A percentile compares a stretch with the other conserved stretches of the same genome.
phyloP scores from a whole-genome alignment of 345 rosid genomes.

The Eucalyptus pauciflora region DNA sequence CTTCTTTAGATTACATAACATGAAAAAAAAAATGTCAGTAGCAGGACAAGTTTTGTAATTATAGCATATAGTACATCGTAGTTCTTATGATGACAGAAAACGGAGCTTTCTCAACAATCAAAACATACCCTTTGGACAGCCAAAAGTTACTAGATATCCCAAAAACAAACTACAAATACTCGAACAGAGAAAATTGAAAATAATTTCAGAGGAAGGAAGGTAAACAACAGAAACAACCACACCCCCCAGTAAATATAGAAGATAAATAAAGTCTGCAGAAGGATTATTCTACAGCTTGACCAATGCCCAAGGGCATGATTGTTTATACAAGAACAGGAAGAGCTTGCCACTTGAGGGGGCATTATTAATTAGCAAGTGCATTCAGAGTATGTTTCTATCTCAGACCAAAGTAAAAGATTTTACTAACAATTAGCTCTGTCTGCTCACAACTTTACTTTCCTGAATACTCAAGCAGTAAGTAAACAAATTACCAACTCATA shows the following conservation, averaged over 20 bases:
- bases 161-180: background rate
- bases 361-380: background rate
- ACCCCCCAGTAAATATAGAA: background rate
- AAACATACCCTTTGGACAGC: background rate
- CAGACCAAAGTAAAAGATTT: background rate
- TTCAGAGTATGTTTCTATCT: background rate
- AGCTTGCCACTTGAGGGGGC: background rate
- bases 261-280: background rate
- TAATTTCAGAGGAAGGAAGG: background rate
- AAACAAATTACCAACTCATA: background rate
- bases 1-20: background rate
- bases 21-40: background rate
- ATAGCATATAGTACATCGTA: background rate
- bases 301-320: background rate
- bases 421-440: background rate
- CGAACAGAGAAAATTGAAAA: background rate
- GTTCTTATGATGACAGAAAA: background rate
- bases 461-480: background rate
- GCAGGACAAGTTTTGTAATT: background rate
- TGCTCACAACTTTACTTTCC: background rate
- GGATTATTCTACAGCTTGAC: background rate
- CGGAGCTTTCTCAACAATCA: background rate
- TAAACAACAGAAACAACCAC: background rate
- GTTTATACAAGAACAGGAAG: background rate
- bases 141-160: background rate